Evolutionary conservation across 768 basidiomycete species (phyloP).

Genomic region (Leccinellum luteum): DNA sequence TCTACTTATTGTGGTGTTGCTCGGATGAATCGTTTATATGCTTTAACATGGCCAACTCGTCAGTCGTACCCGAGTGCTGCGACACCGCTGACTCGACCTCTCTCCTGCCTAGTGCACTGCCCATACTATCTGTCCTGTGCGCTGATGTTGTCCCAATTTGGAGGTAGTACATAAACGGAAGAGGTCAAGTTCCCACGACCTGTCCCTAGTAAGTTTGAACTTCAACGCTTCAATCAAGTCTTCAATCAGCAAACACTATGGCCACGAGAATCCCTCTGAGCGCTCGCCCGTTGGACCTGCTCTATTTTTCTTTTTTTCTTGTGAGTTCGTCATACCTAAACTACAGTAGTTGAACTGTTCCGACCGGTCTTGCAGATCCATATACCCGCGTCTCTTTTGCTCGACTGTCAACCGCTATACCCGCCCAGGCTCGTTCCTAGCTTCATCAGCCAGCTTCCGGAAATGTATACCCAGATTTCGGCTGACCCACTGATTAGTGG

Average conservation of each 20-base stretch:
- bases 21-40: too few species aligned
- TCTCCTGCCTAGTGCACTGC: too few species aligned
- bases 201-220: background rate
- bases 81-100: too few species aligned
- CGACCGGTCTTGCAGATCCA: slow-evolving; percentile 45
- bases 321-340: slow-evolving; percentile 34
- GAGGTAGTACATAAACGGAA: too few species aligned
- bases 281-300: slow-evolving; percentile 58
- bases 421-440: slow-evolving; percentile 50
- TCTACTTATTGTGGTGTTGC: too few species aligned
- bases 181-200: too few species aligned
- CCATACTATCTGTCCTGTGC: too few species aligned
- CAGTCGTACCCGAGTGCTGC: too few species aligned
- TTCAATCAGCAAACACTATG: slow-evolving; percentile 9
- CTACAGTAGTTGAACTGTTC: background rate
- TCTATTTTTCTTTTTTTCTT: slow-evolving; percentile 72
- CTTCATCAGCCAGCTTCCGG: slow-evolving; percentile 41
- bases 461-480: slow-evolving; percentile 54
- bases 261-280: slow-evolving; percentile 37
- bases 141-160: too few species aligned
- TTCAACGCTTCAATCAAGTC: background rate
- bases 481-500: slow-evolving; percentile 67
- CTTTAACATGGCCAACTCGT: too few species aligned
- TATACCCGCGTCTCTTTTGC: slow-evolving; percentile 60
- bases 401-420: slow-evolving; percentile 72